phyloP scores from a whole-genome alignment of 2,329 filamentous ascomycete genomes.

The Triangularia verruculosa region DNA sequence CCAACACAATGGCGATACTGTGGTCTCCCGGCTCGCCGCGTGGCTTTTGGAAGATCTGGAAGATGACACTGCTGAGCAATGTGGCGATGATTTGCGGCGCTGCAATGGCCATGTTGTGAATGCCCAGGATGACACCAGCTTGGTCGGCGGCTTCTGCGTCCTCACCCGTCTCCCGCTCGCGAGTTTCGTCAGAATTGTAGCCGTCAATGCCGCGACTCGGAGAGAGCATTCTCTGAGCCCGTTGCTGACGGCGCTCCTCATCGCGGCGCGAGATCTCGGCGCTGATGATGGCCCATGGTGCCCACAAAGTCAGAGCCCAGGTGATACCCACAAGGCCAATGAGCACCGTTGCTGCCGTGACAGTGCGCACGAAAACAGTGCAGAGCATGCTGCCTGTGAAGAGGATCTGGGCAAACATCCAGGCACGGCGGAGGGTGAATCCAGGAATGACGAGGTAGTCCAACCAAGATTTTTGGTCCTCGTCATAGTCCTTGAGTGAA shows the following conservation, averaged over 20 bases:
- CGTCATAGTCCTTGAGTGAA: conserved; percentile 33
- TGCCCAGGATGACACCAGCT: conserved; percentile 85
- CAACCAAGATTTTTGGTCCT: conserved; percentile 45
- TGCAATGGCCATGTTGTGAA: conserved; percentile 93
- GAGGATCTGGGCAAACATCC: conserved; percentile 81
- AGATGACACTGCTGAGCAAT: conserved; percentile 77
- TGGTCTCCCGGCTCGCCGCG: conserved; percentile 80
- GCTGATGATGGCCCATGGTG: conserved; percentile 91
- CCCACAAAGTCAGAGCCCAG: conserved; percentile 92
- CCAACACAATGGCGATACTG: conserved; percentile 81
- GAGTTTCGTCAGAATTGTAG: conserved; percentile 30
- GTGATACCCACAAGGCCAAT: conserved; percentile 82
- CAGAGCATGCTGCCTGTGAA: conserved; percentile 79
- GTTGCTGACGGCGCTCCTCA: conserved; percentile 46
- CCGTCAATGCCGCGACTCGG: conserved; percentile 23
- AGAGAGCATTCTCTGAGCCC: conserved; percentile 28
- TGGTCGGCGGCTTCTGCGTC: conserved; percentile 63
- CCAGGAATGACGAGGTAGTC: conserved; percentile 71
- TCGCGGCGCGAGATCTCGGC: conserved; percentile 86
- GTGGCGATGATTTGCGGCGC: conserved; percentile 90
- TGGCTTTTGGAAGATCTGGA: conserved; percentile 82
- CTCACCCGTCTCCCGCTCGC: conserved; percentile 30
- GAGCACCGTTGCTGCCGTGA: conserved; percentile 69
- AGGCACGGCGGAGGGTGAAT: conserved; percentile 82
- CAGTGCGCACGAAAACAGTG: conserved; percentile 73